Percentiles rank a stretch among this genome's conserved stretches.
These are phyloP conservation scores for Quercus mongolica DNA, from an alignment of 306 rosid genomes.

Conservation along the genomic window DNA sequence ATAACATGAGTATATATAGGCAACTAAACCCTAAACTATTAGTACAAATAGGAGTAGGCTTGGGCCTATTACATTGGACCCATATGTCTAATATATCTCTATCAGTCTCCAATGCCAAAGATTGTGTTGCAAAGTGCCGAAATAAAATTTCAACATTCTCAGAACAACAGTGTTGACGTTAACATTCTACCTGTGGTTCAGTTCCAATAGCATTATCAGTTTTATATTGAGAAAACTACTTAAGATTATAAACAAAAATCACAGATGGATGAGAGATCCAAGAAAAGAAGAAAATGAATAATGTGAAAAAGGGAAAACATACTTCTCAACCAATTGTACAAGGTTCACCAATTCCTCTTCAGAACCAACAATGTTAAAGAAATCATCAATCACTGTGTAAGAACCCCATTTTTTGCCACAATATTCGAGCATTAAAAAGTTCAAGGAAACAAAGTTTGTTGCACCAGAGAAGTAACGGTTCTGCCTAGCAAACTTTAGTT, in stretches of 20 bases:
- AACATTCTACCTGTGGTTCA: slow-evolving; percentile 68
- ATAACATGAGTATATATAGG: too few relatives aligned
- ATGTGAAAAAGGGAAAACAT: slow-evolving; percentile 16
- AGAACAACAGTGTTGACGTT: slow-evolving; percentile 51
- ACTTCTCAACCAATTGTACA: slow-evolving; percentile 67
- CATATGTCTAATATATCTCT: too few relatives aligned
- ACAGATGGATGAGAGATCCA: not conserved
- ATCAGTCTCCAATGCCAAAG: slow-evolving; percentile 50
- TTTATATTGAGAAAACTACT: not conserved
- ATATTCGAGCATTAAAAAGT: slow-evolving; percentile 67
- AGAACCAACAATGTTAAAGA: slow-evolving; percentile 73
- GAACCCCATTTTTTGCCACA: slow-evolving; percentile 78
- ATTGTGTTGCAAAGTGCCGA: slow-evolving; percentile 50
- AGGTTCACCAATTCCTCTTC: slow-evolving; percentile 69
- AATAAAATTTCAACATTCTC: slow-evolving; percentile 71
- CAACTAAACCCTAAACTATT: too few relatives aligned
- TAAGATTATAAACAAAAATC: not conserved
- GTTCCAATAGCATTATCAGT: slow-evolving; percentile 3
- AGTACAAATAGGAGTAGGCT: too few relatives aligned
- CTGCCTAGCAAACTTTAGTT: slow-evolving; percentile 78
- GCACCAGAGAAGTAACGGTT: slow-evolving; percentile 70
- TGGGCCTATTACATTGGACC: too few relatives aligned
- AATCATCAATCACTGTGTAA: slow-evolving; percentile 84
- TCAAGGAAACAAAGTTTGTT: slow-evolving; percentile 61
- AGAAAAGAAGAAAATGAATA: slow-evolving; percentile 11